A percentile compares a stretch with the other conserved stretches of the same genome.
Evolutionary conservation across 2,329 filamentous ascomycete species (phyloP).

Genomic region (Aureobasidium melanogenum): DNA sequence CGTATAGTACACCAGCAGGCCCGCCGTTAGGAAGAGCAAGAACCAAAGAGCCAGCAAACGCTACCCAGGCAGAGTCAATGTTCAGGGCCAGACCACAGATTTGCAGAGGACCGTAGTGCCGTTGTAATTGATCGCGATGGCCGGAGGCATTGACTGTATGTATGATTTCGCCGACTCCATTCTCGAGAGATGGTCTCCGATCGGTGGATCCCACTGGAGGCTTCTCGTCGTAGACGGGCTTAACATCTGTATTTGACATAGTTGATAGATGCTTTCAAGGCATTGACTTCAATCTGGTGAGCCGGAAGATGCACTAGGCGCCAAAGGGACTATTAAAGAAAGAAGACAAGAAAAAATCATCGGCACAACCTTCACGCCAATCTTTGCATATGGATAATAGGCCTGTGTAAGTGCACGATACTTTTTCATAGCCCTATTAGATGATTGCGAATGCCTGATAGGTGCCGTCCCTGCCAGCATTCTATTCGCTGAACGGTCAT

Average conservation of each 20-base stretch:
- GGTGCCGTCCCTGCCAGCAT: neutral
- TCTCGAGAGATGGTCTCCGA: constrained; percentile 16
- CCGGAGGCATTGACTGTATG: constrained; percentile 52
- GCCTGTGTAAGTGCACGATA: neutral
- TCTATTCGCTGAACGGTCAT: neutral
- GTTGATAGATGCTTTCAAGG: neutral
- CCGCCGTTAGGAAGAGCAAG: constrained; percentile 38
- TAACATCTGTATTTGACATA: neutral
- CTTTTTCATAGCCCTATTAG: neutral
- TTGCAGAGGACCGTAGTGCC: constrained; percentile 53
- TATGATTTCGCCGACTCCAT: constrained; percentile 28
- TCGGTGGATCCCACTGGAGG: neutral
- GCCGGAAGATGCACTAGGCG: neutral
- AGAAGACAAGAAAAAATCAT: neutral
- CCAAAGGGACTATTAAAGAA: neutral
- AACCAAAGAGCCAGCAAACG: constrained; percentile 52
- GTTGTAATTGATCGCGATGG: constrained; percentile 53
- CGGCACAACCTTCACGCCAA: neutral
- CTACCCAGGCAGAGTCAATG: constrained; percentile 58
- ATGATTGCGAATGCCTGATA: neutral
- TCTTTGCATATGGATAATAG: constrained; percentile 5
- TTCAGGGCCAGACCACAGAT: constrained; percentile 47
- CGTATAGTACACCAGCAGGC: constrained; percentile 28
- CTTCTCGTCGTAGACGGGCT: neutral
- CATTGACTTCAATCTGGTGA: neutral